Evolutionary conservation across 106 monocot genomes (phyloP).

Genomic region (Cymbidium sinense): DNA sequence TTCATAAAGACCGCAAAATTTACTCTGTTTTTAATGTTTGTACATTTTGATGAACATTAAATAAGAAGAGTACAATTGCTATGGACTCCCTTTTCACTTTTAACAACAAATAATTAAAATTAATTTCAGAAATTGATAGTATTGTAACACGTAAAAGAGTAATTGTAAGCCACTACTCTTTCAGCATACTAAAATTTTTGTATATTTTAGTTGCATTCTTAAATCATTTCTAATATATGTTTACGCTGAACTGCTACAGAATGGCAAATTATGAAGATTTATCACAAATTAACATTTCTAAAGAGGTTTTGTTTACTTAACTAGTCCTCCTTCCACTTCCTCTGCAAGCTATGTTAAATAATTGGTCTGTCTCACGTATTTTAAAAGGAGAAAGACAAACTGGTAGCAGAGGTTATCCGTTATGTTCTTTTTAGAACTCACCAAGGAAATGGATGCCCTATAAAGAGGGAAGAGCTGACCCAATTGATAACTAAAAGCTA

Average conservation of each 20-base stretch:
- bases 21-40: background rate
- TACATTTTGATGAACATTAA: background rate
- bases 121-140: background rate
- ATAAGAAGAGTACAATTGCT: background rate
- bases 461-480: slow-evolving; percentile 86
- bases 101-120: background rate
- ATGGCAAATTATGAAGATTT: slow-evolving; percentile 42
- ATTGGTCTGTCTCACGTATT: background rate
- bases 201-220: background rate
- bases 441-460: slow-evolving; percentile 76
- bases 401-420: slow-evolving; percentile 86
- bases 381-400: slow-evolving; percentile 85
- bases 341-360: background rate
- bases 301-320: slow-evolving; percentile 26
- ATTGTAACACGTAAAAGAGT: background rate
- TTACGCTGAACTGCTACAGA: slow-evolving; percentile 4
- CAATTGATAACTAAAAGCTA: slow-evolving; percentile 79
- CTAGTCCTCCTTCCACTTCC: background rate
- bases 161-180: background rate
- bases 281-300: slow-evolving; percentile 39
- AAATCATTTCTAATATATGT: background rate
- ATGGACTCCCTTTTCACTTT: background rate
- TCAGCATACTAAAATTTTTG: background rate
- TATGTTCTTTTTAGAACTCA: slow-evolving; percentile 76
- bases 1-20: background rate